These are phyloP conservation scores for Lepidopterella palustris DNA, from an alignment of 495 filamentous ascomycete species.

Conservation along the genomic window DNA sequence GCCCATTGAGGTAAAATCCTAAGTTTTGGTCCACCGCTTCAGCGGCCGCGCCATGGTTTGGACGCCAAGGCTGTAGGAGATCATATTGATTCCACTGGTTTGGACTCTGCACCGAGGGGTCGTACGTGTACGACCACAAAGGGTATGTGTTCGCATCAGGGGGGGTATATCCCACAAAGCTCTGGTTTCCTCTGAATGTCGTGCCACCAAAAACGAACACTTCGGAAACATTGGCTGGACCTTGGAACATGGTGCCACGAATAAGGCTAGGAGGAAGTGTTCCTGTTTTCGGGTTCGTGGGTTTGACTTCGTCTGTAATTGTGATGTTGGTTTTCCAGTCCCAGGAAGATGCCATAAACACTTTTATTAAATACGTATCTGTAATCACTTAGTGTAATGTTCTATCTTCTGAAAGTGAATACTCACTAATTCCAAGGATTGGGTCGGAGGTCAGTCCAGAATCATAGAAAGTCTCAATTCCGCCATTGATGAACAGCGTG, in stretches of 20 bases:
- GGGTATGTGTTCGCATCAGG: conserved; percentile 1
- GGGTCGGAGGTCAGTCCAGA: conserved; percentile 1
- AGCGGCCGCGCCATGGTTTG: conserved; percentile 34
- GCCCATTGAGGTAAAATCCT: conserved; percentile 39
- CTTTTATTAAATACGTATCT: conserved; percentile 37
- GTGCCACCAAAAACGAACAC: conserved; percentile 40
- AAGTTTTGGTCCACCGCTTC: conserved; percentile 33
- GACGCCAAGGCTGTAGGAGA: conserved; percentile 27
- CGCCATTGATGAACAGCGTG: conserved; percentile 11
- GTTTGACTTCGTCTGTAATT: conserved; percentile 29
- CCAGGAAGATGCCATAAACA: conserved; percentile 38
- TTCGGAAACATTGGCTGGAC: conserved; percentile 18
- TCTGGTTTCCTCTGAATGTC: conserved; percentile 32
- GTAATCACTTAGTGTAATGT: neutral
- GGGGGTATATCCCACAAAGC: conserved; percentile 31
- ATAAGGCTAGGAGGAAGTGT: conserved; percentile 28
- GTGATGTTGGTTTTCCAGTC: conserved; percentile 41
- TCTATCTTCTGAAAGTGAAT: conserved; percentile 31
- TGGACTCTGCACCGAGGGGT: conserved; percentile 31
- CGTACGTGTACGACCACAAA: conserved; percentile 13
- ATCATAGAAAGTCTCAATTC: conserved; percentile 5
- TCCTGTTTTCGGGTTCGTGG: neutral
- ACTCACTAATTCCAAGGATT: conserved; percentile 6
- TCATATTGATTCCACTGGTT: conserved; percentile 39
- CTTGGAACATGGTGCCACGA: conserved; percentile 34